Percentiles rank a stretch among this genome's conserved stretches.
Conservation (phyloP, 306 rosid species). For the Lathyrus tuberosus region DNA sequence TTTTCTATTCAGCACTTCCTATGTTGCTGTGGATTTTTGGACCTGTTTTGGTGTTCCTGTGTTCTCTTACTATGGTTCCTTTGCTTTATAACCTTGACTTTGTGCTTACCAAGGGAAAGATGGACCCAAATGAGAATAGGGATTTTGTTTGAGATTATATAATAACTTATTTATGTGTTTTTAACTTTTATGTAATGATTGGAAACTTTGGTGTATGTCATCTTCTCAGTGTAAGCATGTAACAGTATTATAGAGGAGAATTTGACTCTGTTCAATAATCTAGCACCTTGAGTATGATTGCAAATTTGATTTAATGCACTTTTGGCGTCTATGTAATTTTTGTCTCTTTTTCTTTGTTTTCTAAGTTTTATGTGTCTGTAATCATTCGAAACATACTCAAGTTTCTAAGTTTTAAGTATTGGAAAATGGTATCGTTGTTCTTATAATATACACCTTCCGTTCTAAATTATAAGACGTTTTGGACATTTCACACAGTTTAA, state of each 20-base stretch:
- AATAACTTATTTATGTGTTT: neutral
- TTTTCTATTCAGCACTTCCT: constrained; percentile 80
- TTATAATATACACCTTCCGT: too few species aligned
- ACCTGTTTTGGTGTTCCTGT: constrained; percentile 80
- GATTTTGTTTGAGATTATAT: constrained; percentile 36
- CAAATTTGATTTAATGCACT: too few species aligned
- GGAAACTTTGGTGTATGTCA: neutral
- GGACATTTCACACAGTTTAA: too few species aligned
- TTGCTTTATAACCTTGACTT: constrained; percentile 88
- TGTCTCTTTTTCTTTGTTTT: too few species aligned
- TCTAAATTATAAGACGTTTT: too few species aligned
- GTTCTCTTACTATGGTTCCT: constrained; percentile 68
- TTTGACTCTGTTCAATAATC: neutral
- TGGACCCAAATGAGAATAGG: constrained; percentile 21
- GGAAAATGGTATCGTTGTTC: too few species aligned
- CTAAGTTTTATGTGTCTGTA: too few species aligned
- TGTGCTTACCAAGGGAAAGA: constrained; percentile 47
- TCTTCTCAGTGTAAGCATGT: neutral
- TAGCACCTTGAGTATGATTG: too few species aligned
- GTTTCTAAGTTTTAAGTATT: too few species aligned
- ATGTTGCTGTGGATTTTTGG: constrained; percentile 92
- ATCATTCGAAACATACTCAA: too few species aligned
- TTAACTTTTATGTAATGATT: neutral
- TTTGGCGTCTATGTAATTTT: too few species aligned
- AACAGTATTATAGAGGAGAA: neutral